Base-by-base conservation (phyloP, 345 rosid genomes). In the Eutrema japonicum region DNA sequence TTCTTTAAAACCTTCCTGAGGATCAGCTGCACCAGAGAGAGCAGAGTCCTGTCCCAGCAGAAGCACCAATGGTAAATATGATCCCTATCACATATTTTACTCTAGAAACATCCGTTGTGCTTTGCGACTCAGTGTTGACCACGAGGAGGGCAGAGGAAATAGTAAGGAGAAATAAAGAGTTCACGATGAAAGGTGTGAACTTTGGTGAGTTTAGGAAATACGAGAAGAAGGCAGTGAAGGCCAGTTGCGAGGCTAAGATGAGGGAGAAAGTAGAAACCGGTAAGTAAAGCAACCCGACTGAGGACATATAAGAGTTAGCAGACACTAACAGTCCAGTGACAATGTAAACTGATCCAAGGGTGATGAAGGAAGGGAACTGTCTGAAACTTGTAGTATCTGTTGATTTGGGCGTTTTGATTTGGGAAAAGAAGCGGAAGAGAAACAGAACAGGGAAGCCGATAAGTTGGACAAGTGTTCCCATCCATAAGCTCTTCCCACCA, bases 151-250 rank as follows among this genome's bases (percentile, higher is more conserved):
- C 54, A 50, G 88, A 86, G 14, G 93, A 86, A 40, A 80, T 49
- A 0, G 85, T 81, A 41, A 84, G 85, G 53, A 87, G 83, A 59
- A 84, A 70, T 2, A 81, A 26, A 36, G 87, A 83, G 16, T 84
- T 86, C 9, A 79, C 35, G 0, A 71, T 74, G 63, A 76, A 78
- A 38, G 88, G 81, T 26, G 83, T 80, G 80, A 86, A 80, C 57
- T 80, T 84, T 40, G 83, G 85, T 0, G 80, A 70, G 73, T 86
- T 84, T 16, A 86, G 73, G 77, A 85, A 77, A 45, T 10, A 82
- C 0, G 89, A 85, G 76, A 89, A 84, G 36, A 83, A 64, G 46
- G 85, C 85, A 49, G 82, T 86, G 82, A 89, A 85, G 43, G 80
- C 85, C 30, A 83, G n/a, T 4, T 84, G 86, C 0, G 85, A 81